These are phyloP conservation scores for Rhodomyrtus tomentosa DNA, from an alignment of 345 rosid genomes.

Conservation along the genomic window DNA sequence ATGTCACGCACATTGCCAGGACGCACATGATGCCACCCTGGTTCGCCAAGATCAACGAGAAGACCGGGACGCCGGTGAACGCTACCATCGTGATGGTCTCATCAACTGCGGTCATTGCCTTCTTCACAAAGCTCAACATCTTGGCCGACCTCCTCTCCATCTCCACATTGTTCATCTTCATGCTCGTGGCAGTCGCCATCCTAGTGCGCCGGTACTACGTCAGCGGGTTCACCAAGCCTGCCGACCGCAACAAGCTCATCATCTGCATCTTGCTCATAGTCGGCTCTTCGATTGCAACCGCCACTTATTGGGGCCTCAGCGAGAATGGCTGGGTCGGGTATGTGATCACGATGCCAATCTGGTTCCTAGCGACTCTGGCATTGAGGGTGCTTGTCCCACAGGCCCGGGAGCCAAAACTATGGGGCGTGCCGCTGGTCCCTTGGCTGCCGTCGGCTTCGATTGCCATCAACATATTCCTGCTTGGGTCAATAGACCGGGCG, in stretches of 20 bases:
- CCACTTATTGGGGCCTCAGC: constrained; percentile 16
- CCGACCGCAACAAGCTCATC: constrained; percentile 7
- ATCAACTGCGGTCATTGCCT: constrained; percentile 27
- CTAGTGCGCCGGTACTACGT: constrained; percentile 29
- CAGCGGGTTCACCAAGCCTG: constrained; percentile 8
- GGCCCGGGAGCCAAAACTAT: constrained; percentile 21
- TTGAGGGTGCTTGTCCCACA: constrained; percentile 16
- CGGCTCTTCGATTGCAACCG: constrained; percentile 15
- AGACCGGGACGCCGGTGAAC: constrained; percentile 28
- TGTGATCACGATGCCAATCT: constrained; percentile 12
- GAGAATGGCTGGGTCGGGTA: constrained; percentile 26
- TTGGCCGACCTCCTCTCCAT: constrained; percentile 26
- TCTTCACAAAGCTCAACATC: constrained; percentile 24
- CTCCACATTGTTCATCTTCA: constrained; percentile 33
- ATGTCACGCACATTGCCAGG: constrained; percentile 36
- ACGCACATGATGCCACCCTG: constrained; percentile 47
- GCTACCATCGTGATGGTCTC: constrained; percentile 24
- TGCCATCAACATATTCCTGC: constrained; percentile 27
- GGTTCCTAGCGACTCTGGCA: constrained; percentile 20
- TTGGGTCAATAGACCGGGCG: constrained; percentile 21
- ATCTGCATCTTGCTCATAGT: constrained; percentile 14
- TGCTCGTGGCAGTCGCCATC: constrained; percentile 27
- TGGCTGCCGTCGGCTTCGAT: constrained; percentile 34
- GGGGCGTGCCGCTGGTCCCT: constrained; percentile 38
- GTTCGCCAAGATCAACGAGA: constrained; percentile 21